Base-by-base conservation (phyloP, 768 basidiomycete genomes). In the Myochromella boudieri region DNA sequence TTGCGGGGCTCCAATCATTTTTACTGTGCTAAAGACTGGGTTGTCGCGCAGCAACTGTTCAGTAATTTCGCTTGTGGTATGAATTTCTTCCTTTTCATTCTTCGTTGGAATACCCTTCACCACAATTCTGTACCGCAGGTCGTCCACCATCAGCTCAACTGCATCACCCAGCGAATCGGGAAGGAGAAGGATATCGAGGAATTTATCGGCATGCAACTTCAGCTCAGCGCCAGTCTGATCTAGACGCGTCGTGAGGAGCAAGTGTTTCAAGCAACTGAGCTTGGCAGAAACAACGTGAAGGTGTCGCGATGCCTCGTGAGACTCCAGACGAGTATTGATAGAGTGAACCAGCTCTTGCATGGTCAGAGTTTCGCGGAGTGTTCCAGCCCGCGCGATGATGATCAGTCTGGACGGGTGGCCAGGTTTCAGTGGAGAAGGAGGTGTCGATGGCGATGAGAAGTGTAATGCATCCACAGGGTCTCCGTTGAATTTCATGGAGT, bases 91-190 rank as follows among this genome's bases (percentile, higher is more conserved):
- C 22, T 31, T 20, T 3, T 37, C 20, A 0, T 12, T 2, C 1
- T 32, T 31, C 6, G 48, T 49, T 28, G 36, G 32, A 1, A 44
- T 31, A 1, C 52, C 51, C 6, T 58, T 56, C 0, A 62, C 32
- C 20, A 54, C 39, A 1, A 60, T 48, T 41, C 58, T 62, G 45
- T 22, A 62, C 38, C 55, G 51, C 20, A 50, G 55, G 36, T 62
- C 59, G 31, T 55, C 60, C 21, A 50, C 48, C 18, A 49, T 12
- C 4, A 41, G 33, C 2, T 43, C 50, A 11, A 42, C 31, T 20
- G 36, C 37, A 24, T 59, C 42, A 14, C 41, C 11, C 26, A 42
- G 51, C 24, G 33, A 18, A 9, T 25, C 22, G 41, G 15, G 21
- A 14, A n/a, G 29, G 29, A 31, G 29, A 8, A 49, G 37, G 8